A percentile compares a stretch with the other conserved stretches of the same genome.
Conservation (phyloP, 1,284 basidiomycete species). For the Phlebopus sp. region DNA sequence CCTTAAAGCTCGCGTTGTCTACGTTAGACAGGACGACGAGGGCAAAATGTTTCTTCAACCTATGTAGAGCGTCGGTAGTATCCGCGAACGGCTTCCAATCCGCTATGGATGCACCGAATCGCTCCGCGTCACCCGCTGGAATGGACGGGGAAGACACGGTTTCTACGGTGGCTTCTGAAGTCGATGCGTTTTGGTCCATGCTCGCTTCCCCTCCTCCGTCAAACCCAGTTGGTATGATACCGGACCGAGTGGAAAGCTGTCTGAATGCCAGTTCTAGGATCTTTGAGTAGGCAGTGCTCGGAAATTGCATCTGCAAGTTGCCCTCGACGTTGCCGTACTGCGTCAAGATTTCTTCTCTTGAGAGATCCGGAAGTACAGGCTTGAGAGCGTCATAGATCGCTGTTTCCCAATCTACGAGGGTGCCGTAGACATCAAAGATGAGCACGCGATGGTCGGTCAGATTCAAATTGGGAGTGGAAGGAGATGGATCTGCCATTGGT, state of each 20-base stretch:
- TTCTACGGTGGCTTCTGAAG: conserved; percentile 14
- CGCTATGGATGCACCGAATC: conserved; percentile 58
- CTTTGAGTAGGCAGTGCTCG: conserved; percentile 56
- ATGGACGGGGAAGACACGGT: conserved; percentile 18
- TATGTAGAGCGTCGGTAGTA: conserved; percentile 54
- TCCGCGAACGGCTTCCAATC: conserved; percentile 68
- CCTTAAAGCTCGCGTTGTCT: conserved; percentile 58
- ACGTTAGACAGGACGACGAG: conserved; percentile 75
- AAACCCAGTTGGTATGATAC: conserved; percentile 1
- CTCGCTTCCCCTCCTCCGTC: background rate
- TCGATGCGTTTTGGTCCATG: conserved; percentile 1
- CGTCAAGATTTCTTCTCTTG: conserved; percentile 48
- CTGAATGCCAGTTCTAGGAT: conserved; percentile 46
- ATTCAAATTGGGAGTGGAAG: conserved; percentile 3
- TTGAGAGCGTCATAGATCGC: conserved; percentile 54
- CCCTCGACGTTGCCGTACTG: conserved; percentile 54
- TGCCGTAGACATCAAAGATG: conserved; percentile 71
- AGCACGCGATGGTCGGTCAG: conserved; percentile 34
- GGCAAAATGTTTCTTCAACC: conserved; percentile 59
- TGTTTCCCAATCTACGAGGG: conserved; percentile 71
- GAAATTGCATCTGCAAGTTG: conserved; percentile 56
- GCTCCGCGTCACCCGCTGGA: conserved; percentile 14
- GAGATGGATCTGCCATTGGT: conserved; percentile 18
- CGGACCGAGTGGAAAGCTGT: conserved; percentile 16
- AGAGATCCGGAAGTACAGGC: conserved; percentile 47